Conservation (phyloP, 352 stramenopile genomes). For the Phytophthora idaei region DNA sequence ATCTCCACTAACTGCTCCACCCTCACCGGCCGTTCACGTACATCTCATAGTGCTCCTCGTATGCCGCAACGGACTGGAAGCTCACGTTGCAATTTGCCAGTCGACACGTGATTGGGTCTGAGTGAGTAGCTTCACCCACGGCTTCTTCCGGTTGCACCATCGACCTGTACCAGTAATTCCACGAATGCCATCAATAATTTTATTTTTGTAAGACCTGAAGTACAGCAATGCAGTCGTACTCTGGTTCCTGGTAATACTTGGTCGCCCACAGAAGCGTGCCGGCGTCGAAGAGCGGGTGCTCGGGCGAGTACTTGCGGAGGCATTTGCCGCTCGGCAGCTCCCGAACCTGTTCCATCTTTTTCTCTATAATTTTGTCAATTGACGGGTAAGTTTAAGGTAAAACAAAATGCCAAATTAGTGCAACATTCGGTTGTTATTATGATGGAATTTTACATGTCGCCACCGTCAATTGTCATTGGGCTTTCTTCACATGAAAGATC, state of each 20-base stretch:
- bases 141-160: conserved; percentile 30
- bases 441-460: background rate
- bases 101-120: conserved; percentile 41
- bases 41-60: conserved; percentile 75
- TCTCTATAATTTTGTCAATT: background rate
- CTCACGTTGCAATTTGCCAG: conserved; percentile 50
- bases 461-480: background rate
- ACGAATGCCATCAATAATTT: conserved; percentile 1
- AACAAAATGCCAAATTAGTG: background rate
- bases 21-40: conserved; percentile 17
- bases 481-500: background rate
- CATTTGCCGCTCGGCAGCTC: conserved; percentile 54
- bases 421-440: background rate
- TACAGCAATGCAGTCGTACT: conserved; percentile 12
- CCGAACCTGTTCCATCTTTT: conserved; percentile 37
- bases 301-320: conserved; percentile 54
- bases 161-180: conserved; percentile 18
- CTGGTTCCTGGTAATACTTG: conserved; percentile 53
- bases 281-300: conserved; percentile 51
- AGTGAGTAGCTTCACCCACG: conserved; percentile 4
- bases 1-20: background rate
- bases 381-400: background rate
- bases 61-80: conserved; percentile 51
- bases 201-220: too few species aligned
- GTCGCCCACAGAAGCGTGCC: conserved; percentile 46